A percentile compares a stretch with the other conserved stretches of the same genome.
Conservation (phyloP, 2,329 filamentous ascomycete genomes). For the Calonectria henricotiae region DNA sequence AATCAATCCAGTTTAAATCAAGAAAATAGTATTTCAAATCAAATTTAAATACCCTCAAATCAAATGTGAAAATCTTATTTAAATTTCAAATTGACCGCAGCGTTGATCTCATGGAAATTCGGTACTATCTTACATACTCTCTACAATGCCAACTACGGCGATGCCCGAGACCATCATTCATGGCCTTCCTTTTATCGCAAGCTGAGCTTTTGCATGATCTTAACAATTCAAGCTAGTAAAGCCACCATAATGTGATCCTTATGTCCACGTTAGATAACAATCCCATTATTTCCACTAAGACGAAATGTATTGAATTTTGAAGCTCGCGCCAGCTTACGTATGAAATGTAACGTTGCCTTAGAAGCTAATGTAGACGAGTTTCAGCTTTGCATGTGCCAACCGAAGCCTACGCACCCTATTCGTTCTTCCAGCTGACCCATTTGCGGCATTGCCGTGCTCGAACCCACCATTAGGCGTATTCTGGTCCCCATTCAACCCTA, state of each 20-base stretch:
- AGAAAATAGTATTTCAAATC: too few species aligned
- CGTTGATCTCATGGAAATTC: background rate
- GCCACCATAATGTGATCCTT: background rate
- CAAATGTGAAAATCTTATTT: too few species aligned
- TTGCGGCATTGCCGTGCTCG: background rate
- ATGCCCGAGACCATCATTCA: too few species aligned
- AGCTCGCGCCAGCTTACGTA: background rate
- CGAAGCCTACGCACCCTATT: background rate
- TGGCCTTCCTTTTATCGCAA: background rate
- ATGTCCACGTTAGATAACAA: background rate
- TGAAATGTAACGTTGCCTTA: background rate
- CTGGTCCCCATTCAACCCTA: conserved; percentile 1
- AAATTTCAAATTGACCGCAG: too few species aligned
- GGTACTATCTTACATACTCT: too few species aligned
- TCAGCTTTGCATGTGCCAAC: background rate
- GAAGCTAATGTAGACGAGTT: background rate
- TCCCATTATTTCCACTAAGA: background rate
- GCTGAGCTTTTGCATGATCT: background rate
- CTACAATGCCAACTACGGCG: too few species aligned
- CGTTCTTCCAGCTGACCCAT: background rate
- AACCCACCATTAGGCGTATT: background rate
- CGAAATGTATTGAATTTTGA: background rate
- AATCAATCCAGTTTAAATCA: too few species aligned
- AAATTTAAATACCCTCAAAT: too few species aligned
- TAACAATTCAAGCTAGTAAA: background rate